phyloP scores from a whole-genome alignment of 441 rosid species.

The Metrosideros polymorpha region DNA sequence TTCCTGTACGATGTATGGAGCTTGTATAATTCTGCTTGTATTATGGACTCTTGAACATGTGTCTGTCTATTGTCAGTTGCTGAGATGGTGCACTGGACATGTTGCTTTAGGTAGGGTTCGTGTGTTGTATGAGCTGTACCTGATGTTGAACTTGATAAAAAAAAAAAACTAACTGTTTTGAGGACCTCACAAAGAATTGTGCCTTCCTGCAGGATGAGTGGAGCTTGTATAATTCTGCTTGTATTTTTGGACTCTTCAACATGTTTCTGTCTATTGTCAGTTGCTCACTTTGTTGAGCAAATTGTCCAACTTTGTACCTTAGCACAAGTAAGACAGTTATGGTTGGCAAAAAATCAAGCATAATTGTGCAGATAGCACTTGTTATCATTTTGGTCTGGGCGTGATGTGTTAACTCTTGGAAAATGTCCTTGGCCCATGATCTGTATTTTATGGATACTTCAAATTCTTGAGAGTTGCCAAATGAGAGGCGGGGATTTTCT shows the following conservation, averaged over 20 bases:
- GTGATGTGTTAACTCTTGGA: neutral
- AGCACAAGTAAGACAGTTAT: neutral
- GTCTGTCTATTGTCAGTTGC: no score
- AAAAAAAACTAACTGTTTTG: no score
- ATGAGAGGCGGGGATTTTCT: neutral
- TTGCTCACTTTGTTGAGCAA: neutral
- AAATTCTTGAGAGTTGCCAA: neutral
- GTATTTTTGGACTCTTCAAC: neutral
- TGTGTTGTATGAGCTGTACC: no score
- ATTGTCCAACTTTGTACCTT: neutral
- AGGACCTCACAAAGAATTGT: no score
- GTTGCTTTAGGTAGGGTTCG: no score
- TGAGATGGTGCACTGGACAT: no score
- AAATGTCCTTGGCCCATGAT: neutral
- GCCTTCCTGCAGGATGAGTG: no score
- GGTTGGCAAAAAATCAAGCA: neutral
- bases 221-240: no score
- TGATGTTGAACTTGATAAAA: no score
- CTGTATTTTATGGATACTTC: neutral
- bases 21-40: no score
- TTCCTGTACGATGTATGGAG: no score
- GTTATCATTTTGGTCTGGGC: neutral
- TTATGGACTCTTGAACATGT: no score
- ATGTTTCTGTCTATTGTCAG: neutral
- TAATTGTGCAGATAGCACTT: neutral